Conservation (phyloP, 2,329 filamentous ascomycete genomes). For the Sclerotinia minor region DNA sequence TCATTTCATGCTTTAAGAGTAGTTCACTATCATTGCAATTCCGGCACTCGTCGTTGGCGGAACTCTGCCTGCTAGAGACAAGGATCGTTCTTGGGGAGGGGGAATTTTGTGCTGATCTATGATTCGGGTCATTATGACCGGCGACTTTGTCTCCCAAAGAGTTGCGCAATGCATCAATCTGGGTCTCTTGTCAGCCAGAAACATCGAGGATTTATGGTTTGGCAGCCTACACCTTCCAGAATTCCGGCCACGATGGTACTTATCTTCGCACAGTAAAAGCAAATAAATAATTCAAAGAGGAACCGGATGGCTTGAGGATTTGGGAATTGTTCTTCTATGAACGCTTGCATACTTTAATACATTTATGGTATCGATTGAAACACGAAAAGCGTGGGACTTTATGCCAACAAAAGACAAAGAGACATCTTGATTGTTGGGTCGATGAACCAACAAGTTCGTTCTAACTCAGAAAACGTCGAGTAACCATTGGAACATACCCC, state of each 20-base stretch:
- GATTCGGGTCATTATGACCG: no score
- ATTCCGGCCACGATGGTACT: background rate
- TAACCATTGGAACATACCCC: background rate
- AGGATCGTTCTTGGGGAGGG: slow-evolving; percentile 29
- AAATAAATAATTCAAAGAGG: no score
- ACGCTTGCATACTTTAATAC: no score
- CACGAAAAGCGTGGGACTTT: background rate
- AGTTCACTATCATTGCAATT: slow-evolving; percentile 29
- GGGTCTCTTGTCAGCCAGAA: background rate
- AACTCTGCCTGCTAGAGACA: slow-evolving; percentile 30
- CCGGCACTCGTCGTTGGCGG: slow-evolving; percentile 27
- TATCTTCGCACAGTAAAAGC: background rate
- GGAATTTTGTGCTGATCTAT: background rate
- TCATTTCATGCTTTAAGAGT: slow-evolving; percentile 25
- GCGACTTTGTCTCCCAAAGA: background rate
- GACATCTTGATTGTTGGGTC: background rate
- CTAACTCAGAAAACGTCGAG: background rate
- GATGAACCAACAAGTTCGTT: background rate
- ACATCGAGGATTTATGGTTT: background rate
- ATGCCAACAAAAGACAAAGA: background rate
- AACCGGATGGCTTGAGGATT: no score
- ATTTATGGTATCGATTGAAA: background rate
- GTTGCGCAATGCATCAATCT: background rate
- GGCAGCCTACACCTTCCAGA: background rate
- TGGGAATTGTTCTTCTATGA: no score